Evolutionary conservation across 2,329 filamentous ascomycete genomes (phyloP), one percentile per base, ranked within the genome.

Genomic region (Phialocephala subalpina): DNA sequence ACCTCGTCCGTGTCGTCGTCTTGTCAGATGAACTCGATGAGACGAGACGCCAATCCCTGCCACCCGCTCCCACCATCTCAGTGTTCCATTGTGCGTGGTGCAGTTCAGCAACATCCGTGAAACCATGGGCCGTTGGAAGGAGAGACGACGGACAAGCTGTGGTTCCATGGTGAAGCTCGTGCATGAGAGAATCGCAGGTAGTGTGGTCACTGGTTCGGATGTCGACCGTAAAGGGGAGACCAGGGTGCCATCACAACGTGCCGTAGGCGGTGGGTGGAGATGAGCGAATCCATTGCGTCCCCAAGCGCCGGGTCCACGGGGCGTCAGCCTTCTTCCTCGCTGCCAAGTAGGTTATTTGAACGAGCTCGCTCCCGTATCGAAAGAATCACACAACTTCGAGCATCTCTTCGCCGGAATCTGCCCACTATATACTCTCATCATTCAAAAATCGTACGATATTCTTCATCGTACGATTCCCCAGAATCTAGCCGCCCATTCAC

Each of bases 241-340:
- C 60, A 29, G 60, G 35, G 22, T 27, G 20, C 53, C 53, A 40
- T 20, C 42, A 18, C 20, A 7, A 18, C 8, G 57, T 40, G 57
- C 38, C 55, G 7, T 45, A 18, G 55, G 20, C 29, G 35, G 42
- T 29, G 40, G 36, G 29, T 33, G 29, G 29, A 33, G 4, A 33
- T 9, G 29, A 33, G 52, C 69, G 60, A 70, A 70, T 70, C 65
- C 62, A 53, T 47, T 67, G 42, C n/a, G 33, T 60, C 56, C 57
- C 58, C 60, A 70, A 70, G 69, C 69, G 69, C 69, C 69, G 67
- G 63, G 65, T 63, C 40, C 59, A 61, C 57, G 56, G 67, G 65
- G 66, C 66, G 62, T 53, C 33, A 40, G 62, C 59, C 60, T 58
- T 58, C 60, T 52, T n/a, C 62, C 29, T 29, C 38, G 53, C 42